Evolutionary conservation across 768 basidiomycete genomes (phyloP), one percentile per base, ranked within the genome.

Genomic region (Kwoniella sp.): DNA sequence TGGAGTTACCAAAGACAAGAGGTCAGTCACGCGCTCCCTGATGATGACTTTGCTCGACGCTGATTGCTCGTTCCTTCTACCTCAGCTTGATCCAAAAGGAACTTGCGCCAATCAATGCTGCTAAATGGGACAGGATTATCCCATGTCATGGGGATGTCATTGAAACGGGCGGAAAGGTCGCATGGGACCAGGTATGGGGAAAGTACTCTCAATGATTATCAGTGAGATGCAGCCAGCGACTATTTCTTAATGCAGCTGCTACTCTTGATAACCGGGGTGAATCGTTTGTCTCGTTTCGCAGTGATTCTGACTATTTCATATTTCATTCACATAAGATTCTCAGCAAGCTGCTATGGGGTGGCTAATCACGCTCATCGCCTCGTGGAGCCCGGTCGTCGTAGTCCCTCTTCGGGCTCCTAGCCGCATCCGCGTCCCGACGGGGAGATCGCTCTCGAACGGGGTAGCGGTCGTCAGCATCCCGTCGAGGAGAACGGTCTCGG

Each of bases 101-200:
- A 36, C 34, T 70, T 15, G 25, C 45, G 32, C 61, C 69, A 3
- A 67, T 70, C 49, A 19, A 47, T 10, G 44, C 55, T 3, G 61
- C 61, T 20, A 40, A 64, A 39, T 64, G 53, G 56, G 69, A 72
- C 39, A 53, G 74, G 22, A 55, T 77, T 53, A 74, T 76, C 53
- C 76, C 76, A 0, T 76, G 75, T 53, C 76, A 77, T 45, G 76
- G 75, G 12, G 83, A 84, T 55, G 82, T 85, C 23, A 83, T 87
- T 46, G 84, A 86, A 69, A 77, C 73, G 0, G 78, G 78, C 6
- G 85, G 78, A 3, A 82, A 83, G 63, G 75, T 76, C 23, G 83
- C 81, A 8, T 77, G 76, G 75, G 63, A 63, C 36, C 59, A 70
- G 42, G 63, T 69, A 9, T 70, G 63, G 55, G 53, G 29, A 14